Evolutionary conservation across 83 land plant species (phyloP), one percentile per base, ranked within the genome.

Genomic region (Picea mariana): DNA sequence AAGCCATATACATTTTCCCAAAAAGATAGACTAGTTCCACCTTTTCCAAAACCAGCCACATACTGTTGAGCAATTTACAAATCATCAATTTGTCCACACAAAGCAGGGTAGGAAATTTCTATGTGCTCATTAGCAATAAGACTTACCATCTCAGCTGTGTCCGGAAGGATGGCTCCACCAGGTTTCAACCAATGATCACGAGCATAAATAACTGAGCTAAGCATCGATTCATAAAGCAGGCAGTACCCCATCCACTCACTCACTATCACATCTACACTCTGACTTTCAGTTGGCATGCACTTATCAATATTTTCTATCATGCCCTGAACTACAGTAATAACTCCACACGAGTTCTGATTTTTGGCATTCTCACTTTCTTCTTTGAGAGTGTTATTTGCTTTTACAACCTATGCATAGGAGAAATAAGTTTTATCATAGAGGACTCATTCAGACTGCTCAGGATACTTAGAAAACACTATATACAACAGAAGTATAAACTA

Each of bases 171-270:
- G 16, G 99, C 98, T 81, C 99, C 98, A 81, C 94, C 97, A 81
- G 94, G 98, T 78, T 95, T 95, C 81, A 97, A 81, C 97, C 98
- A 97, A 55, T 75, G 82, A 84, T 97, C 99, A 67, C 98, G 92
- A 69, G 99, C 99, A 91, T 90, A 88, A 16, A 97, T 89, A 38
- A 97, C 99, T 11, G 98, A 95, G 71, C 89, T 88, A 21, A 97
- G 93, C 97, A 97, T 97, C 0, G 98, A 90, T 83, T 97, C 99
- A 81, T 91, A 97, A 8, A 94, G 81, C 9, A 97, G 85, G 84
- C 95, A 91, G 80, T 97, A 97, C 15, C 99, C 99, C 99, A 97
- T 97, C 99, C 99, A 97, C 82, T 97, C 98, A 86, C 99, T 97
- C 69, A 97, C 80, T 82, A 97, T 78, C 40, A 97, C 94, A 90